phyloP scores from a whole-genome alignment of 805 yeast genomes.

The Wickerhamomyces bisporus region DNA sequence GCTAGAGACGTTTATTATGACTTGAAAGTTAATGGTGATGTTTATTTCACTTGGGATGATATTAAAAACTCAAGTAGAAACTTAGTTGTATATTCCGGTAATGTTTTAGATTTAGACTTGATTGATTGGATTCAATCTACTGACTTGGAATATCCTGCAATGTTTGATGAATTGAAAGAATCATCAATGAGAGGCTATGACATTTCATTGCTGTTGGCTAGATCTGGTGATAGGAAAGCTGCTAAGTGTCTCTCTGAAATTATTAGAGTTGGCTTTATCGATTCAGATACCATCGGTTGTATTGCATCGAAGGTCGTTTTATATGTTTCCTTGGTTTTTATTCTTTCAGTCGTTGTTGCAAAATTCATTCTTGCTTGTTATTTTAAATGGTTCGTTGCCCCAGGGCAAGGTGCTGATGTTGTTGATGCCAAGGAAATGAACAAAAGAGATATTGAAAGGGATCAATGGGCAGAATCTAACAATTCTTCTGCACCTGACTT shows the following conservation, averaged over 20 bases:
- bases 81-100: conserved; percentile 84
- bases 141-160: conserved; percentile 66
- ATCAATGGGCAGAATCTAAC: conserved; percentile 78
- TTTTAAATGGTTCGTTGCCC: conserved; percentile 79
- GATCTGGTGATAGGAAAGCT: conserved; percentile 59
- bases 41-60: conserved; percentile 89
- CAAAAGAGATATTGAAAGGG: conserved; percentile 62
- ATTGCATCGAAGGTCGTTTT: conserved; percentile 85
- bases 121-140: conserved; percentile 68
- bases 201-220: conserved; percentile 64
- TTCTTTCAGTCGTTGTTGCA: conserved; percentile 68
- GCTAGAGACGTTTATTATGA: conserved; percentile 69
- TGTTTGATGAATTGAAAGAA: conserved; percentile 62
- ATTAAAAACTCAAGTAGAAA: conserved; percentile 63
- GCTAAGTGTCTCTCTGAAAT: conserved; percentile 85
- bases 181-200: conserved; percentile 68
- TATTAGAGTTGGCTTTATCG: conserved; percentile 83
- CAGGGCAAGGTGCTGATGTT: conserved; percentile 72
- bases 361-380: conserved; percentile 86
- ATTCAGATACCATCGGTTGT: conserved; percentile 88
- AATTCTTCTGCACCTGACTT: conserved; percentile 34
- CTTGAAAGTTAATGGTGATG: conserved; percentile 60
- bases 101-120: conserved; percentile 76
- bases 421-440: conserved; percentile 56
- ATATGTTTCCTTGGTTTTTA: conserved; percentile 75